Base-by-base conservation (phyloP, 164 flowering plant genomes). In the Nymphaea colorata region DNA sequence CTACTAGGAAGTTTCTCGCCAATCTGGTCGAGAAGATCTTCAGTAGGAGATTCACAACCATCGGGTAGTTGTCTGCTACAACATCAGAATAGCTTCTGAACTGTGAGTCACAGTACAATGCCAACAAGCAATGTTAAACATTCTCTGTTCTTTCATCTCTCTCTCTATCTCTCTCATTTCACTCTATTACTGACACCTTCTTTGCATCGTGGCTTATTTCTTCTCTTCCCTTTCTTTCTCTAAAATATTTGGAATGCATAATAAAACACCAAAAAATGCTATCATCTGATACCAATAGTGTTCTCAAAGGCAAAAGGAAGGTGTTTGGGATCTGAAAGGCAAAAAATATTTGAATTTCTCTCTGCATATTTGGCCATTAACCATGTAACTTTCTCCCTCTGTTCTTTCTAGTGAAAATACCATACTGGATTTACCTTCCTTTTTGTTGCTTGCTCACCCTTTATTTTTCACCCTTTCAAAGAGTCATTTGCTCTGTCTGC, bases 251-350 rank as follows among this genome's bases (percentile, higher is more conserved):
- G 12, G 12, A 51, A n/a, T n/a, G n/a, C n/a, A n/a, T n/a, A 51
- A 51, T 14, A 14, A 51, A 51, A 51, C 12, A 3, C 12, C 12
- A 8, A 7, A 14, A 51, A 51, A 51, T 90, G 98, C 73, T 94
- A 94, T 76, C 99, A 94, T 41, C 99, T 98, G 15, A 81, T 94
- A 75, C 99, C 99, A 0, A 67, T 90, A 44, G 99, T 94, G 36
- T 91, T 94, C 72, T 87, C 98, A 67, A 84, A 87, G 79, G 99
- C 90, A 67, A 84, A 85, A 76, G 99, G 99, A 8, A 77, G 70
- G 87, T n/a, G 75, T 94, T 69, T 88, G 93, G 96, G 99, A 94
- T 82, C 98, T 98, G 6, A 98, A 94, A 78, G 99, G 99, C 44
- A 83, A 87, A 72, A 87, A 78, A 66, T 94, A 91, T 74, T 73